Conservation (phyloP, 2,329 filamentous ascomycete species). For the Beauveria asiatica region DNA sequence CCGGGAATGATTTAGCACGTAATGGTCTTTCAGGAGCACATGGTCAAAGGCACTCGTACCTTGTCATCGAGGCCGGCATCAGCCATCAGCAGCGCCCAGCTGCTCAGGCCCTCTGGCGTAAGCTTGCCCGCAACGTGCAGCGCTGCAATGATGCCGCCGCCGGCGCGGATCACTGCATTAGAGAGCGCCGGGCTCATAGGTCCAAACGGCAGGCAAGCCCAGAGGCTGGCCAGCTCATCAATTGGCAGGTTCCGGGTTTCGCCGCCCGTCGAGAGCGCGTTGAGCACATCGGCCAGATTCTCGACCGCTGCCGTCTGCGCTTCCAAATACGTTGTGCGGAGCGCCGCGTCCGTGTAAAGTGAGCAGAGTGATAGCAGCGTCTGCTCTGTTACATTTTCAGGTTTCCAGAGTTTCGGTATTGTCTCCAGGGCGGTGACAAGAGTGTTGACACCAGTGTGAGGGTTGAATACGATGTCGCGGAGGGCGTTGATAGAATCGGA, state of each 20-base stretch:
- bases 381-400: constrained; percentile 16
- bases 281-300: constrained; percentile 38
- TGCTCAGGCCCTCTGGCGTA: constrained; percentile 17
- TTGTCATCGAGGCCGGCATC: constrained; percentile 40
- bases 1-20: background rate
- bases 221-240: constrained; percentile 29
- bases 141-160: constrained; percentile 35
- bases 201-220: constrained; percentile 29
- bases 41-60: constrained; percentile 24
- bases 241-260: constrained; percentile 23
- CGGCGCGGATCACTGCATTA: constrained; percentile 40
- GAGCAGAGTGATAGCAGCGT: constrained; percentile 27
- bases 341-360: constrained; percentile 35
- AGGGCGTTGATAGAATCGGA: constrained; percentile 18
- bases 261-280: constrained; percentile 26
- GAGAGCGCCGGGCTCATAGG: constrained; percentile 39
- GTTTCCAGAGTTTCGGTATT: constrained; percentile 24
- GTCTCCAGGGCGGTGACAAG: constrained; percentile 32
- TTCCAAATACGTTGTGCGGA: constrained; percentile 31
- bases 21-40: background rate
- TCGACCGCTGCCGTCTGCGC: constrained; percentile 38
- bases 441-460: constrained; percentile 24
- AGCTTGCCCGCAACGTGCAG: constrained; percentile 18
- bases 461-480: constrained; percentile 20
- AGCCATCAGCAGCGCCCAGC: constrained; percentile 43